Evolutionary conservation across 129 eudicot species (phyloP), one percentile per base, ranked within the genome.

Genomic region (Smallanthus sonchifolius): DNA sequence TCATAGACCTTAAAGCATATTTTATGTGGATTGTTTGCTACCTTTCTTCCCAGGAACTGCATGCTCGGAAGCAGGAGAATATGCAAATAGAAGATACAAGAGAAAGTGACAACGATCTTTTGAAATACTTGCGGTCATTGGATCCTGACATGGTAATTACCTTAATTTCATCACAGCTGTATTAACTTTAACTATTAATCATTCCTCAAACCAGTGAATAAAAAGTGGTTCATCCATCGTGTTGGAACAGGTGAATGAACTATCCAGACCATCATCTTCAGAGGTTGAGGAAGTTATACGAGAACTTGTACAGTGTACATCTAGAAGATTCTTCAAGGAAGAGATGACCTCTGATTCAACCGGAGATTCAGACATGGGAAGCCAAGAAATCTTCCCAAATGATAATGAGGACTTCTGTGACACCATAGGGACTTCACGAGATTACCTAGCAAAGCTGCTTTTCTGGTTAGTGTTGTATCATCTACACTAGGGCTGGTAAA

Each of bases 371-470:
- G 81, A 77, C 10, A 28, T 77, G 17, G 84, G 83, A 65, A 73
- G 72, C 65, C 70, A 68, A 49, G 85, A 70, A 63, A 80, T 70
- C 73, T 67, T 64, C 72, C 61, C 82, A 80, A 83, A 60, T 75
- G 86, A 44, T 16, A 77, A 66, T 69, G 79, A 78, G 42, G 82
- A 80, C 40, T 28, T 63, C 4, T 70, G 91, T 80, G 87, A 87
- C 77, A 83, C 92, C 57, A 73, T 86, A 60, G 87, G 89, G 65
- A 83, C 96, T 77, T 85, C 96, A 32, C 79, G 98, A 55, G 98
- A 92, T 84, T 89, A 92, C 82, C 82, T 92, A 81, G 98, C 98
- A 55, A 92, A 89, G 80, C 77, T 92, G 69, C 98, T 92, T 70
- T 92, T 92, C 88, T 92, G 98, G 98, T 92, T 34, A 80, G 95